Evolutionary conservation across 192 early-diverging fungal genomes (phyloP).

Genomic region (Coemansia sp.): DNA sequence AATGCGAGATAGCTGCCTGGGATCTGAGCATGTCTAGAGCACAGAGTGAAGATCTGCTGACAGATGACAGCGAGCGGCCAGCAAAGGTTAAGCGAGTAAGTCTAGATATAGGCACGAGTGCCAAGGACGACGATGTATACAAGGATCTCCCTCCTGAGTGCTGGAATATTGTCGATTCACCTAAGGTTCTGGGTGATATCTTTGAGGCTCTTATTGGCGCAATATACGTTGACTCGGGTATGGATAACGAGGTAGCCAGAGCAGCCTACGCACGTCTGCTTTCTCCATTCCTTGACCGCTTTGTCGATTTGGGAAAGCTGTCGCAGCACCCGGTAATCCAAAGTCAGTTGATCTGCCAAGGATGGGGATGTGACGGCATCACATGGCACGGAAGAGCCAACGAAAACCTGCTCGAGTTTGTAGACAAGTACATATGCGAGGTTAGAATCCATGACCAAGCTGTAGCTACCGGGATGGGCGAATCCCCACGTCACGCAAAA

Average conservation of each 20-base stretch:
- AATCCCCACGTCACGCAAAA: constrained; percentile 44
- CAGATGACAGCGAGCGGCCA: not conserved
- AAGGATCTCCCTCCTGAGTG: constrained; percentile 60
- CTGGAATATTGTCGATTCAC: constrained; percentile 77
- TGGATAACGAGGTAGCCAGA: constrained; percentile 55
- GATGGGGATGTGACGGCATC: constrained; percentile 42
- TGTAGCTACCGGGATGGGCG: constrained; percentile 22
- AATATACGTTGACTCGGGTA: constrained; percentile 78
- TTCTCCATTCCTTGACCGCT: constrained; percentile 44
- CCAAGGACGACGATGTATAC: constrained; percentile 21
- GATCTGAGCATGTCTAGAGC: too few species aligned
- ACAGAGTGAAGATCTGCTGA: too few species aligned
- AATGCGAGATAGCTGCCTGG: too few species aligned
- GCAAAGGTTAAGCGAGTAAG: not conserved
- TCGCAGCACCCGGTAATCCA: constrained; percentile 49
- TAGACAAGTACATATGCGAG: constrained; percentile 29
- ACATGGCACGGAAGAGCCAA: constrained; percentile 23
- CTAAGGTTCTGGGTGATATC: constrained; percentile 85
- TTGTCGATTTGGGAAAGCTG: constrained; percentile 49
- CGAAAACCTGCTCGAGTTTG: constrained; percentile 32
- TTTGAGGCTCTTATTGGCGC: constrained; percentile 89
- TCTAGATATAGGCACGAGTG: too few species aligned
- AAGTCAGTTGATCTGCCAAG: constrained; percentile 42
- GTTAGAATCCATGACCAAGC: constrained; percentile 21
- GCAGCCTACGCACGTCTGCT: constrained; percentile 46